These are phyloP conservation scores for Usnea hakonensis DNA, from an alignment of 495 filamentous ascomycete species.

Conservation along the genomic window DNA sequence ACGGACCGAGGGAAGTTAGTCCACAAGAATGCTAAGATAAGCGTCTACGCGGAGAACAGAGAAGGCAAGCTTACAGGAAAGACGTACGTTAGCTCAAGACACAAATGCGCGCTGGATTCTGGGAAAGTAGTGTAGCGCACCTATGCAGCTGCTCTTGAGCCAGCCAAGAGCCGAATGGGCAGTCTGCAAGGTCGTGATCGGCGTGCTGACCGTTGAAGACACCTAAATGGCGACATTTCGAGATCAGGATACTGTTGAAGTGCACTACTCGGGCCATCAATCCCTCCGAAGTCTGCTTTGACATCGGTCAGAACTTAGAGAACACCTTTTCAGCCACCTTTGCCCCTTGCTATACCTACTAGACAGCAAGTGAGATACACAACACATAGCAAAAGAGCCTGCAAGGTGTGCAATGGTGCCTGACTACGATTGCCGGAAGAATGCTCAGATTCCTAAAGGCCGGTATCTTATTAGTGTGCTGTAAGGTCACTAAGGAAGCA, in stretches of 20 bases:
- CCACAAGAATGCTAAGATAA: slow-evolving; percentile 29
- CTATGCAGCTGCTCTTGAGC: slow-evolving; percentile 30
- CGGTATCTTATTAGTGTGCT: slow-evolving; percentile 12
- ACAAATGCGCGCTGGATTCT: background rate
- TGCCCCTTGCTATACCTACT: slow-evolving; percentile 17
- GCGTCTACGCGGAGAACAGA: slow-evolving; percentile 28
- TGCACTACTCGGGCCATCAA: slow-evolving; percentile 28
- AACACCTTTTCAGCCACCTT: background rate
- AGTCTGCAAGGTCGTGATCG: slow-evolving; percentile 20
- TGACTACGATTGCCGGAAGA: slow-evolving; percentile 4
- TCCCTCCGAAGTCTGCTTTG: slow-evolving; percentile 23
- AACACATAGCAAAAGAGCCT: slow-evolving; percentile 25
- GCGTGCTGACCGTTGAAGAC: slow-evolving; percentile 30
- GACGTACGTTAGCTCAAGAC: background rate
- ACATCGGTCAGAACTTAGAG: slow-evolving; percentile 2
- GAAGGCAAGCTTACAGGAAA: slow-evolving; percentile 26
- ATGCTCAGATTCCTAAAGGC: slow-evolving; percentile 20
- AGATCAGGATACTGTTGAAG: slow-evolving; percentile 24
- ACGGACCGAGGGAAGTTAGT: slow-evolving; percentile 28
- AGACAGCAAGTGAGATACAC: slow-evolving; percentile 25
- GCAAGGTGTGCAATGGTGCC: slow-evolving; percentile 24
- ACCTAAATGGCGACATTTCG: slow-evolving; percentile 27
- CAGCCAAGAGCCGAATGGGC: slow-evolving; percentile 26
- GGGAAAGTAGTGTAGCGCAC: slow-evolving; percentile 13
- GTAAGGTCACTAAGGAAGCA: background rate